phyloP scores from a whole-genome alignment of 2,329 filamentous ascomycete genomes.

The Calonectria leucothoes region DNA sequence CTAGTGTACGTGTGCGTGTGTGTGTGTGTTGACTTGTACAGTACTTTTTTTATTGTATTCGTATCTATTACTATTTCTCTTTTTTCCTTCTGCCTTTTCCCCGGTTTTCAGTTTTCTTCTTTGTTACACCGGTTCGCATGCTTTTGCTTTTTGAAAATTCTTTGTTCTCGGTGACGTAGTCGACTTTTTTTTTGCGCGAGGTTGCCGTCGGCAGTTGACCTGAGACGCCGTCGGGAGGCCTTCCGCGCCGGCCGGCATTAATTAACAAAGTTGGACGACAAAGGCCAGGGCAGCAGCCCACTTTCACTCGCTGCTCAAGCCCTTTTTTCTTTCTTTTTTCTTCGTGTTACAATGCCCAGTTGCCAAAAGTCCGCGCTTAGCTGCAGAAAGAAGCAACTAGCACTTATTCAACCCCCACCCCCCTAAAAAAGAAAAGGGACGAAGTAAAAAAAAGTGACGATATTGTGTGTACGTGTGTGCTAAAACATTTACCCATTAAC shows the following conservation, averaged over 20 bases:
- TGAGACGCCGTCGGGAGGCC: not conserved
- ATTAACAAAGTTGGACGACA: not conserved
- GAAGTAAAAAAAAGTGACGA: too few relatives aligned
- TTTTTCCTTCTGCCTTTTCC: too few relatives aligned
- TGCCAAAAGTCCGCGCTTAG: not conserved
- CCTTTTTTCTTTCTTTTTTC: not conserved
- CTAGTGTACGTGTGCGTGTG: conserved; percentile 15
- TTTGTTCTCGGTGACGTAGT: not conserved
- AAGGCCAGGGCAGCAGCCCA: not conserved
- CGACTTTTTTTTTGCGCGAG: not conserved
- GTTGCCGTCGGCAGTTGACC: not conserved
- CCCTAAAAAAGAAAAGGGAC: not conserved
- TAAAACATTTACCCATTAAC: conserved; percentile 6
- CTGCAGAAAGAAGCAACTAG: not conserved
- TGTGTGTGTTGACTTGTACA: not conserved
- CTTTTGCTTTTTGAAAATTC: not conserved
- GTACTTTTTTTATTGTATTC: not conserved
- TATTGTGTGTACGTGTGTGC: not conserved
- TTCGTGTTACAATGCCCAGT: not conserved
- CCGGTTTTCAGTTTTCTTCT: not conserved
- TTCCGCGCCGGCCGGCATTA: not conserved
- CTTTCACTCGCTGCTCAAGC: not conserved
- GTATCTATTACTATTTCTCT: not conserved
- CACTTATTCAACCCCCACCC: not conserved
- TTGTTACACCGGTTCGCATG: not conserved